Evolutionary conservation across 148 eudicot species (phyloP), one percentile per base, ranked within the genome.

Genomic region (Spergularia bocconei): DNA sequence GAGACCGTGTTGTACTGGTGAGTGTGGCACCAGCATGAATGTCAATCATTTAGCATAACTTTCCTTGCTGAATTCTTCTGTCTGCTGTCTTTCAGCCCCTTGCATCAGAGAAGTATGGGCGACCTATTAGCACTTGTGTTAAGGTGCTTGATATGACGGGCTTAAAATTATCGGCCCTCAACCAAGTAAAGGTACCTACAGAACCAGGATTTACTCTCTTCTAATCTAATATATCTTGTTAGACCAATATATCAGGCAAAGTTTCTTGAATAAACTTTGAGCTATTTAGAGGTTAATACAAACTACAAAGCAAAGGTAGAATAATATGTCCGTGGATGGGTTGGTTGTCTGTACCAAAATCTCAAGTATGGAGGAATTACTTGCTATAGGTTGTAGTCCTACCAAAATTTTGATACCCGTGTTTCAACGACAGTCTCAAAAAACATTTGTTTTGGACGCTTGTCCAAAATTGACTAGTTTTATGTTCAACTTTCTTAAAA

Each of bases 131-230:
- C 78, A 92, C 91, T 53, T 96, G 99, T 57, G n/a, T 96, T 64
- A 96, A 96, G 86, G 81, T 96, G 78, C 83, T 96, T 74, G 99
- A 96, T 81, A 92, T 96, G 99, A 92, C 98, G 54, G 99, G 99
- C 59, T 85, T 96, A 69, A 96, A 87, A 84, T 79, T 96, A 62
- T 92, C 99, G 54, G 94, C 93, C 57, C 82, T 96, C 54, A 91
- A 85, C 84, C 97, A 96, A 69, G 79, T 96, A 72, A 96, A 96
- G 99, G 99, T 96, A 87, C 41, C 50, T 74, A 76, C 54, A 60
- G 53, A 33, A 55, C n/a, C 59, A 38, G 48, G 0, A 17, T 62
- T 11, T 47, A 12, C 67, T 59, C 39, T 55, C 77, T 66, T 39
- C 44, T 61, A 51, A 3, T 39, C 44, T 61, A 38, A 3, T 23